Evolutionary conservation across 352 stramenopile species (phyloP), one percentile per base, ranked within the genome.

Genomic region (Globisporangium polare): DNA sequence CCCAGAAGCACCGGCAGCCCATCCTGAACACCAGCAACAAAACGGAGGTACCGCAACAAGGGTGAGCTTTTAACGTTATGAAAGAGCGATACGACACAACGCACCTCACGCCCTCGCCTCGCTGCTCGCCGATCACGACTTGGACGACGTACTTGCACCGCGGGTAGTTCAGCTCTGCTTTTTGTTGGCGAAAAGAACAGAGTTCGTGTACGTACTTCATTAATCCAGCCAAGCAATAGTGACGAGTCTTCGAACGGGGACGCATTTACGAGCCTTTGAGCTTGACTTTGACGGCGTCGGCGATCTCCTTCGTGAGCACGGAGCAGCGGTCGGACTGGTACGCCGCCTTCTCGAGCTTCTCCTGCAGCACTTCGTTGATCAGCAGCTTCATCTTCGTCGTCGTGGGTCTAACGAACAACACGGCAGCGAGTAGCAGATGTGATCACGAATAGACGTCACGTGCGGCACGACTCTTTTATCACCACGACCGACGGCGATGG

Each of bases 61-160:
- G 15, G 33, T 39, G 8, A 39, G 9, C 33, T 39, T 13, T 39
- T 3, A 12, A 39, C 33, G 15, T 39, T 39, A 13, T 5, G 8
- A 37, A 5, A 39, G 18, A 27, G 8, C 26, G 15, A 60, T 7
- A 27, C 13, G 8, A 29, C 20, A 57, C 20, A 41, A 15, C 65
- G 2, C 33, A 90, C 80, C 82, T 73, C 26, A 96, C 87, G 42
- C 89, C 89, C 69, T 96, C 87, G 13, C 89, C 89, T 2, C 88
- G 78, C 53, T 96, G 88, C 58, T 97, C 89, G 18, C 89, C 89
- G 56, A 97, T 94, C 22, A 96, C 88, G 41, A 96, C 84, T 49
- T 97, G 88, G 17, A 97, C 89, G 29, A 96, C 77, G 66, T 96
- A 97, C 65, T 97, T 97, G 75, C 89, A 97, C 13, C 89, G 75